Percentiles rank a stretch among this genome's conserved stretches.
Evolutionary conservation across 192 early-diverging fungal species (phyloP).

Genomic region (Mortierella antarctica): DNA sequence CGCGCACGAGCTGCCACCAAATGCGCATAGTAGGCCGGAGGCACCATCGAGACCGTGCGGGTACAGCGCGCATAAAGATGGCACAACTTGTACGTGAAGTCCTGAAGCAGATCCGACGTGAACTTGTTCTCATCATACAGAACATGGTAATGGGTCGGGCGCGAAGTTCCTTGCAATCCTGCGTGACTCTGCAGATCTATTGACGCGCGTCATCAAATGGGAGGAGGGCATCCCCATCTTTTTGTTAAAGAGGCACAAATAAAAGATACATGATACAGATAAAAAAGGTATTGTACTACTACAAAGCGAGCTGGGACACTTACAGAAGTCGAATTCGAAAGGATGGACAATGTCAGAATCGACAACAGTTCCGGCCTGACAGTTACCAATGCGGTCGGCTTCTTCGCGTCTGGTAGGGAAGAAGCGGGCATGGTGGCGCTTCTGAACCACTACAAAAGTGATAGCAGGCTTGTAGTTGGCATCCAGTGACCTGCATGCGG

Average conservation of each 20-base stretch:
- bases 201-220: too few relatives aligned
- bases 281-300: background rate
- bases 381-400: slow-evolving; percentile 83
- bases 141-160: slow-evolving; percentile 94
- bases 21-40: slow-evolving; percentile 95
- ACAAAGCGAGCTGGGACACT: too few relatives aligned
- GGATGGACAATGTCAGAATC: slow-evolving; percentile 82
- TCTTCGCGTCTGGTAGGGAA: slow-evolving; percentile 74
- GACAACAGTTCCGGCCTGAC: slow-evolving; percentile 83
- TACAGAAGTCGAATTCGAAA: slow-evolving; percentile 83
- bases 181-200: slow-evolving; percentile 84
- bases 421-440: slow-evolving; percentile 91
- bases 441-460: slow-evolving; percentile 88
- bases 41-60: slow-evolving; percentile 86
- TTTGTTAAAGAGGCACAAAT: background rate
- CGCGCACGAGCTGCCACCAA: slow-evolving; percentile 86
- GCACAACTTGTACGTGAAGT: slow-evolving; percentile 91
- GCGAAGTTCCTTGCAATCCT: slow-evolving; percentile 92
- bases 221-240: too few relatives aligned
- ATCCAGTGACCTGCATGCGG: slow-evolving; percentile 74
- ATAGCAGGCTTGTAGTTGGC: slow-evolving; percentile 78
- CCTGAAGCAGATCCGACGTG: slow-evolving; percentile 81
- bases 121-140: slow-evolving; percentile 90
- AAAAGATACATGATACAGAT: background rate
- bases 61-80: slow-evolving; percentile 94